phyloP scores from a whole-genome alignment of 2,329 filamentous ascomycete species.

The Cryphonectria carpinicola region DNA sequence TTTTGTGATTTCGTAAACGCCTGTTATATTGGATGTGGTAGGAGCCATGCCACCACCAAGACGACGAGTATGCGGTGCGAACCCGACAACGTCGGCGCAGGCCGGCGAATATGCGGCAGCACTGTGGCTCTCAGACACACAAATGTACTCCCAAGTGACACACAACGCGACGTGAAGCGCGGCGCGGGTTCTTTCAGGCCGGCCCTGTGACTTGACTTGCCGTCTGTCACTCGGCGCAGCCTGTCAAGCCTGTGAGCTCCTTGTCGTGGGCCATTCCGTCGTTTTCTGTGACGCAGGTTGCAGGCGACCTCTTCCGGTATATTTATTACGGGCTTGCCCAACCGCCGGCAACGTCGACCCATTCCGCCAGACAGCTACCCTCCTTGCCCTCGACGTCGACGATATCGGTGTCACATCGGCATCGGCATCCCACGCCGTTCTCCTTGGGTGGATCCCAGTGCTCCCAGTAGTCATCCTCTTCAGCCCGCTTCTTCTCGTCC shows the following conservation, averaged over 20 bases:
- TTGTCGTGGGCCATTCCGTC: constrained; percentile 16
- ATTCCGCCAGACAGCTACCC: constrained; percentile 91
- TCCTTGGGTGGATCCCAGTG: constrained; percentile 84
- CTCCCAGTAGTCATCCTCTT: constrained; percentile 97
- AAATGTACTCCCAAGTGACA: constrained; percentile 16
- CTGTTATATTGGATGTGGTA: not conserved
- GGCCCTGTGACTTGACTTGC: not conserved
- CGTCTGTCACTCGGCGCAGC: constrained; percentile 11
- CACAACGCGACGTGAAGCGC: constrained; percentile 25
- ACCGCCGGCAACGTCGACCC: constrained; percentile 95
- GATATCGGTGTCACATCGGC: constrained; percentile 95
- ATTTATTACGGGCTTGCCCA: constrained; percentile 65
- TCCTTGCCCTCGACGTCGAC: constrained; percentile 97
- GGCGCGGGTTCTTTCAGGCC: constrained; percentile 15
- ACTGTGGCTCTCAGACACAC: constrained; percentile 19
- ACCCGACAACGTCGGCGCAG: not conserved
- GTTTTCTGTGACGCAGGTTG: constrained; percentile 10
- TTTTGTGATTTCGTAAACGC: constrained; percentile 23
- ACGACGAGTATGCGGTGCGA: not conserved
- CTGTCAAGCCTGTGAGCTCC: constrained; percentile 10
- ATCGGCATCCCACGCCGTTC: constrained; percentile 95
- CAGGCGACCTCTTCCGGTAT: not conserved
- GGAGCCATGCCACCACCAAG: not conserved
- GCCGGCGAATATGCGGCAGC: constrained; percentile 13
- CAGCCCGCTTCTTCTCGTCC: constrained; percentile 80